A percentile compares a stretch with the other conserved stretches of the same genome.
These are phyloP conservation scores for Podaxis sp. DNA, from an alignment of 768 basidiomycete species.

Conservation along the genomic window DNA sequence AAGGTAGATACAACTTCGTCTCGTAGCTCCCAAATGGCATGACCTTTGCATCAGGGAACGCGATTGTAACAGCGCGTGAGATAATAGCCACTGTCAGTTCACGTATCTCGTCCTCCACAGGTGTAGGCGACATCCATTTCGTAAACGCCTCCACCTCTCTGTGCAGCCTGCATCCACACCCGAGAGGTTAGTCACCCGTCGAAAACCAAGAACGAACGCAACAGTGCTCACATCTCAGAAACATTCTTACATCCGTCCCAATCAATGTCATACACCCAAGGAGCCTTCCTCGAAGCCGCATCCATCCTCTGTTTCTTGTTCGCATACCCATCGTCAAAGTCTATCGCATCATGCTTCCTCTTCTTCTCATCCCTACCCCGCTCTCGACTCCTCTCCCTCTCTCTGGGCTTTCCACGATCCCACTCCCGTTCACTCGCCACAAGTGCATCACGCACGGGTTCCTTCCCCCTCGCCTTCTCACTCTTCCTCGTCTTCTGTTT, in stretches of 20 bases:
- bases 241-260: constrained; percentile 77
- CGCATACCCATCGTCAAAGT: constrained; percentile 48
- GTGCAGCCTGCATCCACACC: constrained; percentile 60
- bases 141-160: constrained; percentile 87
- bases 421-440: constrained; percentile 33
- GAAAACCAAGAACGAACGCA: constrained; percentile 2
- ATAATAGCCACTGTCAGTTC: constrained; percentile 71
- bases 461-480: constrained; percentile 16
- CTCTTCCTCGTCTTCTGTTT: constrained; percentile 2
- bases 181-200: constrained; percentile 16
- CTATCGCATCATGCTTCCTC: constrained; percentile 30
- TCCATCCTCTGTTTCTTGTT: constrained; percentile 54
- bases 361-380: constrained; percentile 19
- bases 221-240: constrained; percentile 57
- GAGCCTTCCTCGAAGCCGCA: constrained; percentile 54
- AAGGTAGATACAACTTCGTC: constrained; percentile 91
- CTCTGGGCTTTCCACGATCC: constrained; percentile 33
- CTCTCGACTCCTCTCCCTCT: constrained; percentile 21
- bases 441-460: constrained; percentile 7
- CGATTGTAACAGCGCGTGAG: constrained; percentile 55
- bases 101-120: constrained; percentile 82
- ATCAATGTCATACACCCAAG: constrained; percentile 72
- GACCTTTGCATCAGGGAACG: constrained; percentile 80
- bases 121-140: constrained; percentile 84
- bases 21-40: constrained; percentile 90